Conservation (phyloP, 1,284 basidiomycete genomes). For the Ganoderma leucocontextum region DNA sequence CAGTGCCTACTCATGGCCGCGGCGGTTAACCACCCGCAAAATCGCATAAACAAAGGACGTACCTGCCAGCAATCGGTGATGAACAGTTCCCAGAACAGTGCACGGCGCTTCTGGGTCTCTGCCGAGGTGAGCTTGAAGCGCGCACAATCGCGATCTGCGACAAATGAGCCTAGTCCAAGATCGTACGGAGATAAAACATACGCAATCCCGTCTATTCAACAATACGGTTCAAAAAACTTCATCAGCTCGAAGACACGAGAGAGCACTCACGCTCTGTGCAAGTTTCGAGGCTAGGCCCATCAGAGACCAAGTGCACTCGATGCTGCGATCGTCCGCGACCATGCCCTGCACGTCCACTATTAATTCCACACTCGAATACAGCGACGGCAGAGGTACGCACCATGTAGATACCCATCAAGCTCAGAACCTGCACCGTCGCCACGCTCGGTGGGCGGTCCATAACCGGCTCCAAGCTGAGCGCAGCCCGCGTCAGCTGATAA, state of each 20-base stretch:
- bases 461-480: conserved; percentile 69
- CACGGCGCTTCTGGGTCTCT: conserved; percentile 52
- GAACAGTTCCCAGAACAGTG: conserved; percentile 58
- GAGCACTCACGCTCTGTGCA: conserved; percentile 45
- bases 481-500: conserved; percentile 66
- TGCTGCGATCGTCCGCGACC: conserved; percentile 47
- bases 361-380: background rate
- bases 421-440: conserved; percentile 71
- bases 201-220: conserved; percentile 41
- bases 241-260: background rate
- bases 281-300: conserved; percentile 46
- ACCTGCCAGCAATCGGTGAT: conserved; percentile 47
- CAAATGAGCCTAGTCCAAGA: background rate
- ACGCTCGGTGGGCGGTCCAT: conserved; percentile 72
- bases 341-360: conserved; percentile 32
- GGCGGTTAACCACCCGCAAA: background rate
- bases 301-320: conserved; percentile 46
- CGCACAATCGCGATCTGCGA: conserved; percentile 51
- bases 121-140: conserved; percentile 48
- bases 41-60: conserved; percentile 21
- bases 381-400: conserved; percentile 40
- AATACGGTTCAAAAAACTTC: background rate
- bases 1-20: conserved; percentile 32
- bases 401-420: conserved; percentile 74
- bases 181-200: conserved; percentile 28